These are phyloP conservation scores for Mucor circinelloides DNA, from an alignment of 371 early-diverging fungal genomes.

Conservation along the genomic window DNA sequence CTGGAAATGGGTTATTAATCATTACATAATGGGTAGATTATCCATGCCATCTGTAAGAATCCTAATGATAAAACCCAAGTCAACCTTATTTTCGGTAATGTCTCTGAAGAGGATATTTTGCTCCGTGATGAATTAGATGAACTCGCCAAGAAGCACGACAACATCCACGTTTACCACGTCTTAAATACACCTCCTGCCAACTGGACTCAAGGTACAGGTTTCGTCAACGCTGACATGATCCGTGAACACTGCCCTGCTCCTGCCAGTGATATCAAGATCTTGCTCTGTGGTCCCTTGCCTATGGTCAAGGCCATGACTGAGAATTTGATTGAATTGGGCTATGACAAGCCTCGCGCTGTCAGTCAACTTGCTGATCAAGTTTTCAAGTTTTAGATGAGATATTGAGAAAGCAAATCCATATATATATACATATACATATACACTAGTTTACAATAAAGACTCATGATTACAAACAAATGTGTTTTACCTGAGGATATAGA, in stretches of 20 bases:
- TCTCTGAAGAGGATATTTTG: slow-evolving; percentile 87
- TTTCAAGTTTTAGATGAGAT: slow-evolving; percentile 17
- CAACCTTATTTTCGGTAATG: slow-evolving; percentile 91
- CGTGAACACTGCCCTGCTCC: slow-evolving; percentile 76
- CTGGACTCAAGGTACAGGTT: slow-evolving; percentile 90
- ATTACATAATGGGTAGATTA: slow-evolving; percentile 52
- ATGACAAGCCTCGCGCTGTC: slow-evolving; percentile 76
- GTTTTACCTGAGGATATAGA: not conserved
- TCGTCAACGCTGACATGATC: slow-evolving; percentile 84
- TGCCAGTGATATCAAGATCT: slow-evolving; percentile 79
- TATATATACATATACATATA: not conserved
- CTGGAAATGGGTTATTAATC: not conserved
- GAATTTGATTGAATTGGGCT: slow-evolving; percentile 69
- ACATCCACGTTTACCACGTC: slow-evolving; percentile 84
- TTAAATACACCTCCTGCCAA: slow-evolving; percentile 81
- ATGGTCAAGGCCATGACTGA: slow-evolving; percentile 91
- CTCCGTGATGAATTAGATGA: slow-evolving; percentile 83
- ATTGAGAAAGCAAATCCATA: not conserved
- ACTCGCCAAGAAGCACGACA: slow-evolving; percentile 75
- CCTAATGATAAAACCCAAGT: slow-evolving; percentile 85
- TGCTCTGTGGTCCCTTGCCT: slow-evolving; percentile 95
- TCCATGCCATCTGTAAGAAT: slow-evolving; percentile 81
- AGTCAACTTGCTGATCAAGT: slow-evolving; percentile 82
- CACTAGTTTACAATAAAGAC: not conserved
- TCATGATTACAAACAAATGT: not conserved